phyloP scores from a whole-genome alignment of 139 green algal species.

The Chlamydomonas sp. region DNA sequence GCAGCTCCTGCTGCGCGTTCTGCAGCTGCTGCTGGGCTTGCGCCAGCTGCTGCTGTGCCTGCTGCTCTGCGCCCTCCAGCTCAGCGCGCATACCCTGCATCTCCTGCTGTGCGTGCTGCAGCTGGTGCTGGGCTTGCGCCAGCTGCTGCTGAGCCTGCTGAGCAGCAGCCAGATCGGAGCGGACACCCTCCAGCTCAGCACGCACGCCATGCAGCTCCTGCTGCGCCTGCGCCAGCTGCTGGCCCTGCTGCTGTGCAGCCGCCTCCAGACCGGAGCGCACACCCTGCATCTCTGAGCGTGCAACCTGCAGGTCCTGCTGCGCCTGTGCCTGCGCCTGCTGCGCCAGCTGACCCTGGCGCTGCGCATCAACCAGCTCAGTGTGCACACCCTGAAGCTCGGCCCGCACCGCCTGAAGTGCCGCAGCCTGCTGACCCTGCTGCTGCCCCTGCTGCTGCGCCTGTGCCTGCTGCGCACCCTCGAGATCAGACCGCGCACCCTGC shows the following conservation, averaged over 20 bases:
- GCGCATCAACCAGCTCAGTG: not conserved
- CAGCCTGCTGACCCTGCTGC: not conserved
- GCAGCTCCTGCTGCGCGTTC: not conserved
- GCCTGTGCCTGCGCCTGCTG: constrained; percentile 7
- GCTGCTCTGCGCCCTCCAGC: constrained; percentile 11
- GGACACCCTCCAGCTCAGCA: too few species aligned
- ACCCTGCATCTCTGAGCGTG: too few species aligned
- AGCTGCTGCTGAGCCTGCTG: not conserved
- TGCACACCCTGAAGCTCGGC: not conserved
- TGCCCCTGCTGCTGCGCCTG: not conserved
- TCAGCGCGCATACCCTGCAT: constrained; percentile 2
- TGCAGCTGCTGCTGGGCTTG: not conserved
- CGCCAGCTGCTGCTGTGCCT: not conserved
- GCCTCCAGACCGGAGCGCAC: too few species aligned
- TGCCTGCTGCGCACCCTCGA: constrained; percentile 3
- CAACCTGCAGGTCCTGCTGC: not conserved
- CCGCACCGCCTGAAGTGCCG: not conserved
- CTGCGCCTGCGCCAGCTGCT: constrained; percentile 8
- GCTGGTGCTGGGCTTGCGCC: not conserved
- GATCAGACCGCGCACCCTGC: not conserved
- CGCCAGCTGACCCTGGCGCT: not conserved
- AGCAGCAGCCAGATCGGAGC: too few species aligned
- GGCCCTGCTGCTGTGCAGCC: too few species aligned
- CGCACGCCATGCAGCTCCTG: too few species aligned
- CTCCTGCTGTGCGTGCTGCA: constrained; percentile 6